Evolutionary conservation across 495 filamentous ascomycete species (phyloP), one percentile per base, ranked within the genome.

Genomic region (Penicillium coffeae): DNA sequence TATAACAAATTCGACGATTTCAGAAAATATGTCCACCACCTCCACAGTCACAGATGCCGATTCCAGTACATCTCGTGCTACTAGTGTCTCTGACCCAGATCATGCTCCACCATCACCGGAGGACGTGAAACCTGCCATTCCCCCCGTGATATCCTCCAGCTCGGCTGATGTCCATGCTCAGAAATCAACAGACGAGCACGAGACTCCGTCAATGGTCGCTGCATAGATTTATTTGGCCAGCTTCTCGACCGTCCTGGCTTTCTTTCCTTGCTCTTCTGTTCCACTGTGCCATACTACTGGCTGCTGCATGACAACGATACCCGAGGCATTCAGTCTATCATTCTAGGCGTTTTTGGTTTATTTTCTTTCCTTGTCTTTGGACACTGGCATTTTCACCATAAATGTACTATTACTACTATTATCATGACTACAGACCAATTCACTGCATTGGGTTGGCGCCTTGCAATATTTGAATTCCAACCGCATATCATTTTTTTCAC

Each of bases 41-140:
- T 66, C 61, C 2, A 67, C 58, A 4, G 48, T 58, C n/a, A 63
- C 65, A 2, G 66, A 67, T 21, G 58, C 58, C 14, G 56, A 54
- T 1, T 71, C 63, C 12, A 47, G 47, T 34, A 60, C 58, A 8
- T 73, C 70, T 1, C 63, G 54, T 12, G 65, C 68, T 7, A 69
- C 68, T 2, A 71, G 70, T 35, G 50, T 73, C 5, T 66, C 68
- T 1, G 44, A 51, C 5, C 44, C 63, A 6, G 59, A 65, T 20
- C 32, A 48, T 37, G 16, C 20, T 21, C 33, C 48, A 3, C 42
- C 53, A 8, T 44, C 49, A 37, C 27, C 21, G 35, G 58, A 62
- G 0, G 54, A 58, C 1, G 10, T 38, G 18, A 38, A 50, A 15
- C 12, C 13, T 25, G 2, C 13, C 8, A 27, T 45, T 16, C 40